Conservation (phyloP, 1,284 basidiomycete species). For the Cryptococcus sp. region DNA sequence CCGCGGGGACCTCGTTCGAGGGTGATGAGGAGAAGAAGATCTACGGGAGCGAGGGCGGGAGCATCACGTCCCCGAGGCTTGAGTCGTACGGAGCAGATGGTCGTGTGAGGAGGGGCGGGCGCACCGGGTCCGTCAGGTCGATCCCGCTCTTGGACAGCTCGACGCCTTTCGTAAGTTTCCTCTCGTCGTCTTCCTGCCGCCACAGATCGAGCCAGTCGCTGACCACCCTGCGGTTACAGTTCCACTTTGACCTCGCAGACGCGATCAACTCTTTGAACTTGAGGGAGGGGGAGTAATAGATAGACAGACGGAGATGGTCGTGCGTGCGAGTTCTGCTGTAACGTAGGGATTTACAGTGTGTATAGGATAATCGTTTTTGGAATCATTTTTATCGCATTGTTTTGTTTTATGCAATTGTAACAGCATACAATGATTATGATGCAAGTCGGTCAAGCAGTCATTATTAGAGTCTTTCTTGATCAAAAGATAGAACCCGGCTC, state of each 20-base stretch:
- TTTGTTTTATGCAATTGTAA: no score
- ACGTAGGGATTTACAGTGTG: no score
- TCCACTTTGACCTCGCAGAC: slow-evolving; percentile 51
- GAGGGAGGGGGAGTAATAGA: slow-evolving; percentile 2
- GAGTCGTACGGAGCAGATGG: slow-evolving; percentile 3
- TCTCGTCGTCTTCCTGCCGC: neutral
- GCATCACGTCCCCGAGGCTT: neutral
- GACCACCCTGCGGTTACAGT: slow-evolving; percentile 6
- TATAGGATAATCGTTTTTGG: no score
- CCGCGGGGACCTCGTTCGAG: slow-evolving; percentile 1
- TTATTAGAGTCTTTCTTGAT: no score
- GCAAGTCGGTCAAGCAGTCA: no score
- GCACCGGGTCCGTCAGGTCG: slow-evolving; percentile 16
- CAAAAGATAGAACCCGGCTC: no score
- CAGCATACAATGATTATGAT: no score
- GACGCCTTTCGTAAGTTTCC: slow-evolving; percentile 38
- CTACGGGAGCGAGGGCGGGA: slow-evolving; percentile 4
- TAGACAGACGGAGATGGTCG: no score
- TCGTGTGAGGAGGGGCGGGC: neutral
- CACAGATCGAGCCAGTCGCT: no score
- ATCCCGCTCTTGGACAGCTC: slow-evolving; percentile 36
- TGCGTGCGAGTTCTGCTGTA: no score
- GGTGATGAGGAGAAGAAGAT: slow-evolving; percentile 14
- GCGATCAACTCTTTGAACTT: slow-evolving; percentile 39
- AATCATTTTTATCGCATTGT: no score